A percentile compares a stretch with the other conserved stretches of the same genome.
Evolutionary conservation across 371 early-diverging fungal species (phyloP).

Genomic region (Mucor velutinosus): DNA sequence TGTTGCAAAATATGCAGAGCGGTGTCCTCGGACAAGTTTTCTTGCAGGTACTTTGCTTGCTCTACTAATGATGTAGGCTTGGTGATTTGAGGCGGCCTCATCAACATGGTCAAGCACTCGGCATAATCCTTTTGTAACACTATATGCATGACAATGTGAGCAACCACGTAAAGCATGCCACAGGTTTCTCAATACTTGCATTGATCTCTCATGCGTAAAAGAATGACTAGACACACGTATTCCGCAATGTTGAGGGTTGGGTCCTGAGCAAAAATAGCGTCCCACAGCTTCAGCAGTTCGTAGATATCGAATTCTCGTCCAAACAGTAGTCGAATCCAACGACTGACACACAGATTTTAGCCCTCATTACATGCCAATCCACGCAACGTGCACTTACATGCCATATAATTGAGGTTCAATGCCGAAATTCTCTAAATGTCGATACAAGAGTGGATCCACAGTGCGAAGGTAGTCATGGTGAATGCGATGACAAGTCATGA

Average conservation of each 20-base stretch:
- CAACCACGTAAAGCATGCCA: not conserved
- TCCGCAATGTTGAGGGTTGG: constrained; percentile 74
- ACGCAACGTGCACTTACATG: constrained; percentile 56
- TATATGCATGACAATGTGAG: constrained; percentile 18
- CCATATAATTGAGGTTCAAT: constrained; percentile 95
- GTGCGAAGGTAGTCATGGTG: constrained; percentile 70
- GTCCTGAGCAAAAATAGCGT: constrained; percentile 84
- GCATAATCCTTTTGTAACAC: constrained; percentile 80
- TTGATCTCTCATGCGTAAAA: constrained; percentile 76
- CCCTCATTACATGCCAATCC: not conserved
- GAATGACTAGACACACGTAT: constrained; percentile 78
- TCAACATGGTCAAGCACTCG: constrained; percentile 71
- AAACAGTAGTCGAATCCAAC: constrained; percentile 93
- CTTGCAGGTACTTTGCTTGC: constrained; percentile 68
- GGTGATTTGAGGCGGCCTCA: constrained; percentile 72
- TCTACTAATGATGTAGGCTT: constrained; percentile 61
- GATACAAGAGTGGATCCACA: constrained; percentile 71
- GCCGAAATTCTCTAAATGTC: constrained; percentile 69
- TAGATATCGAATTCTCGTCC: constrained; percentile 84
- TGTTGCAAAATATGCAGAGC: constrained; percentile 63
- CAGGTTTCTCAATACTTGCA: constrained; percentile 45
- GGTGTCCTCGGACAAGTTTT: constrained; percentile 47
- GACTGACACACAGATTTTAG: constrained; percentile 42
- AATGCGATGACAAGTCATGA: constrained; percentile 72
- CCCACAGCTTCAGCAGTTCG: constrained; percentile 83